Evolutionary conservation across 371 early-diverging fungal genomes (phyloP).

Genomic region (Vairimorpha necatrix): DNA sequence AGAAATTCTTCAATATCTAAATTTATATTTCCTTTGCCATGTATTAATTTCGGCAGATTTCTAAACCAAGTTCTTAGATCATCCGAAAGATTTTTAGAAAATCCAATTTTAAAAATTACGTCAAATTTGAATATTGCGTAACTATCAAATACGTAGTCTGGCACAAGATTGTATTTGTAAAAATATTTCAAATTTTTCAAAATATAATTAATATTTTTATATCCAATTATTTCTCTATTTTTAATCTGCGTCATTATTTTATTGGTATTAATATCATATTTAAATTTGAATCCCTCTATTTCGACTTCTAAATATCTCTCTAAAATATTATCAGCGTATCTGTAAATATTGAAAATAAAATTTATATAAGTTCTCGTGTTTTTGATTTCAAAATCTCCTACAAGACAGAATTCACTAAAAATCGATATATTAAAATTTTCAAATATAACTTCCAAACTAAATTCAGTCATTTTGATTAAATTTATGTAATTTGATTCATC

Average conservation of each 20-base stretch:
- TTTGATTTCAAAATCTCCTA: not conserved
- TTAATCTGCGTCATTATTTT: not conserved
- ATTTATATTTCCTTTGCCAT: not conserved
- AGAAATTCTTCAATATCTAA: too few species aligned
- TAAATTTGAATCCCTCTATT: not conserved
- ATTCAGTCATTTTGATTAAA: too few species aligned
- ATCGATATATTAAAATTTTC: not conserved
- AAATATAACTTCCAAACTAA: not conserved
- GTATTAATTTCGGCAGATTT: not conserved
- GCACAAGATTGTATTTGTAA: not conserved
- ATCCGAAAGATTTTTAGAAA: not conserved
- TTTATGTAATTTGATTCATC: too few species aligned
- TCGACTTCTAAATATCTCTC: not conserved
- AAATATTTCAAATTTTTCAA: not conserved
- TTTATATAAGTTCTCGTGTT: not conserved
- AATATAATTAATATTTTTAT: not conserved
- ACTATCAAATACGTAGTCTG: not conserved
- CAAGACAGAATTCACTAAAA: not conserved
- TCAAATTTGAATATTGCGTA: not conserved
- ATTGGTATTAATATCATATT: not conserved
- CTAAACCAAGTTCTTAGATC: not conserved
- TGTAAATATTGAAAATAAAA: not conserved
- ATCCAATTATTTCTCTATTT: not conserved
- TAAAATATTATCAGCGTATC: not conserved
- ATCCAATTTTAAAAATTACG: not conserved